phyloP scores from a whole-genome alignment of 352 stramenopile genomes.

The Thalassiosira livingstoniorum region DNA sequence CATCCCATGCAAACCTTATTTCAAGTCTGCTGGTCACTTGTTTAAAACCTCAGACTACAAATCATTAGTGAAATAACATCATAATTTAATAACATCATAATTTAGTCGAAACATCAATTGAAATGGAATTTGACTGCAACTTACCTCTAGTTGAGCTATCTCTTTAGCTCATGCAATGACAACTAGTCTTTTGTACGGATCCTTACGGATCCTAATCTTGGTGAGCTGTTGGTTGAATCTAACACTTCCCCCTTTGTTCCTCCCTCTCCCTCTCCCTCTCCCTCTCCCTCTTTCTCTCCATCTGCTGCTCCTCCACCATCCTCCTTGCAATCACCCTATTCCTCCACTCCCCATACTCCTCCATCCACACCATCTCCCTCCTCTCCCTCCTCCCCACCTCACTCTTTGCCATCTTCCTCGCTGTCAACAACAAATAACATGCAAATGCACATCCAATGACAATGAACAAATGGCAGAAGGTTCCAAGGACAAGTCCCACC shows the following conservation, averaged over 20 bases:
- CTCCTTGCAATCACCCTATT: slow-evolving; percentile 13
- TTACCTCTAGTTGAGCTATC: no score
- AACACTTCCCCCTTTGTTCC: background rate
- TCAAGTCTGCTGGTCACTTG: no score
- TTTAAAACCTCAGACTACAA: no score
- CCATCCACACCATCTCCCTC: slow-evolving; percentile 7
- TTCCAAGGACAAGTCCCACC: slow-evolving; percentile 59
- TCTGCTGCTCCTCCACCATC: background rate
- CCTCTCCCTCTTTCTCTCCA: slow-evolving; percentile 22
- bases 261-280: background rate
- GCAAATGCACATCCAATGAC: slow-evolving; percentile 58
- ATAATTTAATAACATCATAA: no score
- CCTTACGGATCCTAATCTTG: background rate
- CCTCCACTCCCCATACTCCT: slow-evolving; percentile 34
- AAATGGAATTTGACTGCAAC: no score
- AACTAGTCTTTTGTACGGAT: no score
- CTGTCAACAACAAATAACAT: slow-evolving; percentile 63
- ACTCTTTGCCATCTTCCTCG: slow-evolving; percentile 53
- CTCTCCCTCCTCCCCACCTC: slow-evolving; percentile 44
- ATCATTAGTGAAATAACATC: no score
- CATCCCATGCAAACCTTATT: no score
- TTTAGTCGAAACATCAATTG: no score
- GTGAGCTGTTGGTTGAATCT: background rate
- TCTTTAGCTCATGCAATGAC: no score
- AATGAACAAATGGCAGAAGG: slow-evolving; percentile 66